Evolutionary conservation across 1,284 basidiomycete genomes (phyloP), one percentile per base, ranked within the genome.

Genomic region (Cystobasidium slooffiae): DNA sequence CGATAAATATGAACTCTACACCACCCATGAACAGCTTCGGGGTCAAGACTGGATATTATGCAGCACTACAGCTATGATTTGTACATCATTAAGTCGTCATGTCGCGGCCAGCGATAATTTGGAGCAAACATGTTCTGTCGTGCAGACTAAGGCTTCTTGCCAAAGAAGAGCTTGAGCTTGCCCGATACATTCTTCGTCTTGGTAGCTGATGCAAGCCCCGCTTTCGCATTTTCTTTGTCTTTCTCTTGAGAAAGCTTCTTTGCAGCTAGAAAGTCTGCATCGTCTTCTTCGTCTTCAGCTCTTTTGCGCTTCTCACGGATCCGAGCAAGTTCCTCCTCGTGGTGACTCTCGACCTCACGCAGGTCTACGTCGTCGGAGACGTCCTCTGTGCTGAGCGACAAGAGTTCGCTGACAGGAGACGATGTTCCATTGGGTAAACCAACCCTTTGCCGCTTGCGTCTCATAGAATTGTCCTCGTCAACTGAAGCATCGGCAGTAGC

Each of bases 271-370:
- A 73, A 52, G 43, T 73, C 70, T 6, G 39, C 63, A 44, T 73
- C 70, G 44, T 73, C 70, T 44, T 73, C 70, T 46, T 65, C 70
- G 22, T 73, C 70, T 46, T 73, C 70, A 18, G 70, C 70, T 3
- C 70, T 49, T 31, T 73, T 73, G n/a, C 70, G 62, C 43, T 73
- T 73, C 43, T 73, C 70, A n/a, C 70, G 62, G 24, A 73, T 73
- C 37, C 58, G 56, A 8, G 51, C 70, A 24, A 73, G 52, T 20
- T 73, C 70, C 22, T 55, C 51, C 18, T 73, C 70, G 46, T 66
- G 61, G 5, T 49, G 43, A 41, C 9, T 37, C 24, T 41, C 64
- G 14, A 53, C 22, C n/a, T 46, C 64, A 6, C 64, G 39, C 37
- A 51, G 41, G 14, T 66, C 64, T 12, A 66, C 51, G 10, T 10